These are phyloP conservation scores for Pseudofabraea citricarpa DNA, from an alignment of 2,329 filamentous ascomycete species.

Conservation along the genomic window DNA sequence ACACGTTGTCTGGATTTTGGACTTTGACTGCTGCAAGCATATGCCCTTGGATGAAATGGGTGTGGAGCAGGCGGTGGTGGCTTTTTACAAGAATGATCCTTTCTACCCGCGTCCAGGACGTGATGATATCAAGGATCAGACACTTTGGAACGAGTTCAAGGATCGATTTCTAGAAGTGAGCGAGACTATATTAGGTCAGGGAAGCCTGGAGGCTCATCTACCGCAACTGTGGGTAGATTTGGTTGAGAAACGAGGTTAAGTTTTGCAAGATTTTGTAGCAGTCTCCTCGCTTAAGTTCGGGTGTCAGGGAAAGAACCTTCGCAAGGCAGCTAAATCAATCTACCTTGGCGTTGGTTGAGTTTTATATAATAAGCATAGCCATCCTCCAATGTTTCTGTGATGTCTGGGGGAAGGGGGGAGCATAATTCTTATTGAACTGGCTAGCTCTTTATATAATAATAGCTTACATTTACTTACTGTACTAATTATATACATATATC, in stretches of 20 bases:
- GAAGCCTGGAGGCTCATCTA: background rate
- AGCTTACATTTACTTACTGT: too few relatives aligned
- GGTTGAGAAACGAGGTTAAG: background rate
- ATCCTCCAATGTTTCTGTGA: too few relatives aligned
- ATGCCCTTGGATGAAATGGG: background rate
- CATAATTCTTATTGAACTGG: too few relatives aligned
- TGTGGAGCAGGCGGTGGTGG: background rate
- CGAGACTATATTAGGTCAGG: background rate
- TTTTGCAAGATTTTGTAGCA: too few relatives aligned
- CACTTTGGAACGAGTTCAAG: background rate
- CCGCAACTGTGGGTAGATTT: background rate
- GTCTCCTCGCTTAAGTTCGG: too few relatives aligned
- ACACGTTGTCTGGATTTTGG: conserved; percentile 40
- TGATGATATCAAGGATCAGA: background rate
- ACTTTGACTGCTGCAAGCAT: conserved; percentile 35
- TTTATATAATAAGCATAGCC: too few relatives aligned
- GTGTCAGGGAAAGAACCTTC: too few relatives aligned
- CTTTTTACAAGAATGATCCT: background rate
- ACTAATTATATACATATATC: too few relatives aligned
- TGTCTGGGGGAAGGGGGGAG: too few relatives aligned
- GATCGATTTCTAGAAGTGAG: background rate
- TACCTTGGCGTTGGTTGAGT: too few relatives aligned
- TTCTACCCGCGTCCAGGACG: background rate
- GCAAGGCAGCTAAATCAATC: too few relatives aligned
- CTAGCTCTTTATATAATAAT: too few relatives aligned